Evolutionary conservation across 2,329 filamentous ascomycete genomes (phyloP).

Genomic region (Colletotrichum agaves): DNA sequence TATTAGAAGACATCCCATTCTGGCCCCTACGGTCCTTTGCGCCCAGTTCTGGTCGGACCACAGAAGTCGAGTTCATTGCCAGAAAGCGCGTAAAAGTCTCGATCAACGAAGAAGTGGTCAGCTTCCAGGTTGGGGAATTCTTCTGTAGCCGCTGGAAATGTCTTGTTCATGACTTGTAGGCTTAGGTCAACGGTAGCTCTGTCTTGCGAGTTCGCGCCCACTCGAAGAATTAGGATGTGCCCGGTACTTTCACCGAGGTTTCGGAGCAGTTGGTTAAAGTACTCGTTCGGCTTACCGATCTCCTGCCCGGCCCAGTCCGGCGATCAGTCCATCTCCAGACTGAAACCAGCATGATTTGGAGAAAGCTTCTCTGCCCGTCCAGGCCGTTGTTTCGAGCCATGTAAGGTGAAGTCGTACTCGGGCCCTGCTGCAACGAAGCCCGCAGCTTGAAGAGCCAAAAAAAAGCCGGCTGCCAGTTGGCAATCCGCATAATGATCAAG

Average conservation of each 20-base stretch:
- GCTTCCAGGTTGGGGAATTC: slow-evolving; percentile 1
- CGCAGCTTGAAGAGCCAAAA: background rate
- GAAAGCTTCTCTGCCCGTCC: slow-evolving; percentile 6
- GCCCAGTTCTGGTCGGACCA: background rate
- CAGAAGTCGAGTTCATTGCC: slow-evolving; percentile 18
- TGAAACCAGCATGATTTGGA: background rate
- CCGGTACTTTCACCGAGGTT: slow-evolving; percentile 7
- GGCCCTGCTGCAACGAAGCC: background rate
- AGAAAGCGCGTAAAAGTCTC: slow-evolving; percentile 4
- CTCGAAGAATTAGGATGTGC: background rate
- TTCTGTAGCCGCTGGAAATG: background rate
- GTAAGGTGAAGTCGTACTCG: background rate
- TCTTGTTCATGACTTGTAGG: slow-evolving; percentile 7
- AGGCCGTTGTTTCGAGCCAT: background rate
- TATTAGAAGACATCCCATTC: slow-evolving; percentile 6
- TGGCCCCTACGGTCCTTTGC: background rate
- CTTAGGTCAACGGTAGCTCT: slow-evolving; percentile 8
- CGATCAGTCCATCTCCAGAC: slow-evolving; percentile 8
- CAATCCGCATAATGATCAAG: no score
- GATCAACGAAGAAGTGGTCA: slow-evolving; percentile 7
- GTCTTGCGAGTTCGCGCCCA: slow-evolving; percentile 14
- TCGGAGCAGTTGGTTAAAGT: slow-evolving; percentile 10
- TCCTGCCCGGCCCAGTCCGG: slow-evolving; percentile 6
- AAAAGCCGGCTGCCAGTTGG: background rate
- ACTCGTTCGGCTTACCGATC: slow-evolving; percentile 4